A percentile compares a stretch with the other conserved stretches of the same genome.
Evolutionary conservation across 345 rosid species (phyloP).

Genomic region (Boechera retrofracta): DNA sequence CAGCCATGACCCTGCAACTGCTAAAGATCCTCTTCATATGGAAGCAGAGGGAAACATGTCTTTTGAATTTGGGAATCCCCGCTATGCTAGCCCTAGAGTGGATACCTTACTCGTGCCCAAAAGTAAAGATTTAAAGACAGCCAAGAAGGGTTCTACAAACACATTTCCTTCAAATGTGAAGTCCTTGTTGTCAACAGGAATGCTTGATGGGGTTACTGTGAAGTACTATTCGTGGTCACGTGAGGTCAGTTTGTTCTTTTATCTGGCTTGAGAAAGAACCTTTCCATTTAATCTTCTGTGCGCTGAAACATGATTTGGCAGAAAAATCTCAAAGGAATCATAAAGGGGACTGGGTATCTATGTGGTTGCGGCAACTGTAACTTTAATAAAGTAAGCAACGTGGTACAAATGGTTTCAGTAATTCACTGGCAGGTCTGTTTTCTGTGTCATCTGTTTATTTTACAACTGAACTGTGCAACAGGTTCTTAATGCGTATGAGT

Average conservation of each 20-base stretch:
- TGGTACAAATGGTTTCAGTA: slow-evolving; percentile 24
- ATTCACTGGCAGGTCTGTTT: slow-evolving; percentile 21
- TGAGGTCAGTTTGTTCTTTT: slow-evolving; percentile 57
- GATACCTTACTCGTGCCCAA: slow-evolving; percentile 56
- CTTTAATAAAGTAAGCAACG: slow-evolving; percentile 62
- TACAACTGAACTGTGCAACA: slow-evolving; percentile 43
- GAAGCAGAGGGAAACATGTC: slow-evolving; percentile 46
- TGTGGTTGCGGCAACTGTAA: slow-evolving; percentile 83
- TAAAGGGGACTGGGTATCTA: slow-evolving; percentile 89
- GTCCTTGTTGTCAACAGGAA: slow-evolving; percentile 65
- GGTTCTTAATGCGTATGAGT: slow-evolving; percentile 90
- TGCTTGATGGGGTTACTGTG: slow-evolving; percentile 86
- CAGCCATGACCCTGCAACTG: slow-evolving; percentile 51
- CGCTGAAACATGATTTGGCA: slow-evolving; percentile 42
- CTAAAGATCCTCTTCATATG: slow-evolving; percentile 50
- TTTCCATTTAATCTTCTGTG: slow-evolving; percentile 32
- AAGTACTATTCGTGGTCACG: slow-evolving; percentile 80
- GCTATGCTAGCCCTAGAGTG: slow-evolving; percentile 47
- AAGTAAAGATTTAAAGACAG: slow-evolving; percentile 56
- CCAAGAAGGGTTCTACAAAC: slow-evolving; percentile 72
- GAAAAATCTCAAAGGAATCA: slow-evolving; percentile 72
- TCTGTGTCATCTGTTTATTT: slow-evolving; percentile 12
- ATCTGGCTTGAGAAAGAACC: slow-evolving; percentile 12
- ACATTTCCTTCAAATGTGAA: slow-evolving; percentile 94
- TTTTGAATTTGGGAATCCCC: slow-evolving; percentile 31